These are phyloP conservation scores for Hypoxylon sp. DNA, from an alignment of 2,329 filamentous ascomycete genomes.

Conservation along the genomic window DNA sequence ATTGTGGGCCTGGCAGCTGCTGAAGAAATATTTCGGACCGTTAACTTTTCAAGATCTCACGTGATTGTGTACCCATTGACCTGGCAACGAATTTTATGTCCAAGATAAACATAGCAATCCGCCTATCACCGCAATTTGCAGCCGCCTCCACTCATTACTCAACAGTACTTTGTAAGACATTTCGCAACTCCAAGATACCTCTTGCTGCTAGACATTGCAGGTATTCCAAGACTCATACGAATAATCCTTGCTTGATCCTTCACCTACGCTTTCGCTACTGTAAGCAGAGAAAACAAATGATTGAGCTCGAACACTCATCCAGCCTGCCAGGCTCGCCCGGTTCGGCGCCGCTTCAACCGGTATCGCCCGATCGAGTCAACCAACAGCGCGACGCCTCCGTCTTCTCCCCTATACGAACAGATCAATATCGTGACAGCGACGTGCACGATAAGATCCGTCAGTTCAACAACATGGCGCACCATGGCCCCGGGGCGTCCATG, in stretches of 20 bases:
- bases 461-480: slow-evolving; percentile 53
- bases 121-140: slow-evolving; percentile 15
- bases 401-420: slow-evolving; percentile 41
- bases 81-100: slow-evolving; percentile 37
- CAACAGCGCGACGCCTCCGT: slow-evolving; percentile 48
- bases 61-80: slow-evolving; percentile 36
- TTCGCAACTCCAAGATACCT: slow-evolving; percentile 14
- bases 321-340: slow-evolving; percentile 48
- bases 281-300: slow-evolving; percentile 38
- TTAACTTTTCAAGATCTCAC: slow-evolving; percentile 8
- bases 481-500: slow-evolving; percentile 46
- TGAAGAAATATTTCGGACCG: not conserved
- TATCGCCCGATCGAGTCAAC: slow-evolving; percentile 53
- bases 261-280: slow-evolving; percentile 3
- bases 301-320: slow-evolving; percentile 47
- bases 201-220: slow-evolving; percentile 13
- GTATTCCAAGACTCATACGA: slow-evolving; percentile 10
- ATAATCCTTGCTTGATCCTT: slow-evolving; percentile 4
- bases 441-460: slow-evolving; percentile 56
- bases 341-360: slow-evolving; percentile 50
- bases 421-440: slow-evolving; percentile 51
- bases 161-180: slow-evolving; percentile 18
- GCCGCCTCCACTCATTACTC: slow-evolving; percentile 28
- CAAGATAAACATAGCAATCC: slow-evolving; percentile 37
- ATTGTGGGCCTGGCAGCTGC: not conserved